Percentiles rank a stretch among this genome's conserved stretches.
phyloP scores from a whole-genome alignment of 106 monocot species.

The Dioscorea dumetorum region DNA sequence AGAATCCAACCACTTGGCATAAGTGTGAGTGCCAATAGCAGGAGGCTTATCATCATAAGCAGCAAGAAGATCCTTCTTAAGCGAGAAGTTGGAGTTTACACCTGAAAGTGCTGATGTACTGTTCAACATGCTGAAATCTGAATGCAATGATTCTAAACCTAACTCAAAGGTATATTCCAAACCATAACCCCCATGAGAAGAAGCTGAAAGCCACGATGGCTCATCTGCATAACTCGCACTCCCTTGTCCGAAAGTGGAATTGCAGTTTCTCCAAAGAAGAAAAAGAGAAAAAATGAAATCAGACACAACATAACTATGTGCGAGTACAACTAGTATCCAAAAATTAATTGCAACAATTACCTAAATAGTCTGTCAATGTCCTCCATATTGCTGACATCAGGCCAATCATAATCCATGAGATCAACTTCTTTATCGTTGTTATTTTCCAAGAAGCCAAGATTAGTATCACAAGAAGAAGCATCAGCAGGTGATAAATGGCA shows the following conservation, averaged over 20 bases:
- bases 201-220: conserved; percentile 26
- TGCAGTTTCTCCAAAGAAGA: conserved; percentile 28
- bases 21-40: neutral
- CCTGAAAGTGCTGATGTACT: conserved; percentile 4
- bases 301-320: neutral
- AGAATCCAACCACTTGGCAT: neutral
- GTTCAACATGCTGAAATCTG: conserved; percentile 3
- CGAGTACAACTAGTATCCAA: neutral
- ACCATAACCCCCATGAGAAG: conserved; percentile 16
- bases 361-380: conserved; percentile 36
- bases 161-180: conserved; percentile 24
- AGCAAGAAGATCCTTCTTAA: neutral
- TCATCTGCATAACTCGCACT: conserved; percentile 21
- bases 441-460: conserved; percentile 13
- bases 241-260: conserved; percentile 25
- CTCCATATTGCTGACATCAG: conserved; percentile 35
- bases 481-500: conserved; percentile 11
- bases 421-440: conserved; percentile 16
- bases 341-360: conserved; percentile 7
- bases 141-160: conserved; percentile 13
- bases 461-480: conserved; percentile 1
- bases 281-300: conserved; percentile 8
- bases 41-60: conserved; percentile 3
- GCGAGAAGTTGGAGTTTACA: neutral
- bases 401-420: conserved; percentile 25